Evolutionary conservation across 2,329 filamentous ascomycete species (phyloP).

Genomic region (Akanthomyces uredinophilus): DNA sequence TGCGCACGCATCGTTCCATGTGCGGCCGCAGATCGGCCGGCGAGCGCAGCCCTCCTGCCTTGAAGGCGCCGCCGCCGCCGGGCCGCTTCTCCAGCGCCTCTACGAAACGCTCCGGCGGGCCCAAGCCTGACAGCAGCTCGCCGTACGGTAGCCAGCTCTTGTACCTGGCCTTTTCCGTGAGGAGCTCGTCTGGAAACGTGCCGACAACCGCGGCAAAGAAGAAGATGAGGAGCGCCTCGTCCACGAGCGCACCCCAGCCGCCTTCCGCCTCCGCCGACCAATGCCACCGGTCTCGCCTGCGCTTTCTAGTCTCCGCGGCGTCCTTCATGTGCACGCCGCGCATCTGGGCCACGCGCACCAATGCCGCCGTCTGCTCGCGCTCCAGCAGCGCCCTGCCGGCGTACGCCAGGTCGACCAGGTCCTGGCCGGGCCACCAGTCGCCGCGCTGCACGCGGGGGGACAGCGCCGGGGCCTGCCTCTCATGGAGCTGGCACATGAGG

Average conservation of each 20-base stretch:
- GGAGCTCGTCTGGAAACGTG: background rate
- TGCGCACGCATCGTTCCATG: background rate
- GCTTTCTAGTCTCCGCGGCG: background rate
- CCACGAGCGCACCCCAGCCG: background rate
- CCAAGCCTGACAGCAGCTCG: background rate
- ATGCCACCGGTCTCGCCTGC: background rate
- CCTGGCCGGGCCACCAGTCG: background rate
- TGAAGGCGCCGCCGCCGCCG: too few species aligned
- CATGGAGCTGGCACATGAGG: background rate
- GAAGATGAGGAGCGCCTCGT: background rate
- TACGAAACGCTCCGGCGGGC: background rate
- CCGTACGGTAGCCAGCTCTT: slow-evolving; percentile 2
- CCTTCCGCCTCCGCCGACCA: too few species aligned
- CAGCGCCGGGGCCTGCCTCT: background rate
- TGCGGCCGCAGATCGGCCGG: background rate
- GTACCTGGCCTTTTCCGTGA: background rate
- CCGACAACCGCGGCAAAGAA: background rate
- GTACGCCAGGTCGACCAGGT: background rate
- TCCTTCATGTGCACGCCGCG: background rate
- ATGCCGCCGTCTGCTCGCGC: background rate
- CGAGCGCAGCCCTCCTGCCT: background rate
- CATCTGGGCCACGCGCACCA: background rate
- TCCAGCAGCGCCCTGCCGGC: slow-evolving; percentile 4
- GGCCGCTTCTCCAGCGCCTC: background rate
- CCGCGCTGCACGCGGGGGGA: background rate